Conservation (phyloP, 2,329 filamentous ascomycete genomes). For the Scleromitrula shiraiana region DNA sequence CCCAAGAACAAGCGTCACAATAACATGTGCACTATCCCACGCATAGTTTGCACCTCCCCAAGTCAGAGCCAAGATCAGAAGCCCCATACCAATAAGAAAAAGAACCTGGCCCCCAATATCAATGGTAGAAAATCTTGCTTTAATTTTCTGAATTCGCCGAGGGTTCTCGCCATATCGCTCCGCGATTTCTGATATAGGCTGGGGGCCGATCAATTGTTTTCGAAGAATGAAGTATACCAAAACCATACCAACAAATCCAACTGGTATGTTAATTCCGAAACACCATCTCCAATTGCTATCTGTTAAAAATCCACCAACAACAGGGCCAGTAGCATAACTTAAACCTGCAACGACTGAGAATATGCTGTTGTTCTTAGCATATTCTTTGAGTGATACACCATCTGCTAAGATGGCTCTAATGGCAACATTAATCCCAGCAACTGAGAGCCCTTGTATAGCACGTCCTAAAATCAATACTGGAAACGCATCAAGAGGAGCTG, state of each 20-base stretch:
- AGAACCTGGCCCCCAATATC: conserved; percentile 51
- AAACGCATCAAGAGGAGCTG: conserved; percentile 45
- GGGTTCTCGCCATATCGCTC: conserved; percentile 31
- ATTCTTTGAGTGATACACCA: conserved; percentile 51
- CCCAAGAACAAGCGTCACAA: too few species aligned
- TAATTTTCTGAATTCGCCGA: conserved; percentile 22
- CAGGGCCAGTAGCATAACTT: conserved; percentile 49
- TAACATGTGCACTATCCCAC: too few species aligned
- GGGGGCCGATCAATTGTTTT: conserved; percentile 48
- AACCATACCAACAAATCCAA: conserved; percentile 42
- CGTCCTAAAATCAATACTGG: conserved; percentile 53
- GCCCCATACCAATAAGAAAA: too few species aligned
- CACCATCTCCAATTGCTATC: conserved; percentile 55
- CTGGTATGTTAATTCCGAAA: conserved; percentile 49
- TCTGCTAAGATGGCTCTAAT: conserved; percentile 56
- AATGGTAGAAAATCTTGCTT: conserved; percentile 41
- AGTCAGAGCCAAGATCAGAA: too few species aligned
- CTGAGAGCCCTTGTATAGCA: conserved; percentile 53
- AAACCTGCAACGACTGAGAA: conserved; percentile 53
- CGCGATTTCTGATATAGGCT: conserved; percentile 35
- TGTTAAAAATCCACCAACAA: conserved; percentile 49
- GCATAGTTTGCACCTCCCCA: too few species aligned
- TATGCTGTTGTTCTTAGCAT: conserved; percentile 52
- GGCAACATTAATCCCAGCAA: conserved; percentile 52
- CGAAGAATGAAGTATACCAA: conserved; percentile 48